phyloP scores from a whole-genome alignment of 208 protist species.

The Trypanosoma lewisi region DNA sequence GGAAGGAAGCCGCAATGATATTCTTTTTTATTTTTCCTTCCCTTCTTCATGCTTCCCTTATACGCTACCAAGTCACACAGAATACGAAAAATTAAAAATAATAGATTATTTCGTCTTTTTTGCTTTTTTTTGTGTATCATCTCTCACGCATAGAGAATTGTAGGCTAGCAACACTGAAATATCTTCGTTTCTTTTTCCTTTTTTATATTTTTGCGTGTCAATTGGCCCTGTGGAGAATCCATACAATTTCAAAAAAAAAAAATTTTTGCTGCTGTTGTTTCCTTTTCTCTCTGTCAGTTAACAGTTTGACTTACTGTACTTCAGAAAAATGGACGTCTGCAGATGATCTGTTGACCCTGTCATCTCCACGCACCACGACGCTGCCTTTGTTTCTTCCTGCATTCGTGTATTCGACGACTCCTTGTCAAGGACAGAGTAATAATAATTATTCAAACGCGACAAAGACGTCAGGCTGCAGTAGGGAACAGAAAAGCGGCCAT shows the following conservation, averaged over 20 bases:
- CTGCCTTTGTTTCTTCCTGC: not conserved
- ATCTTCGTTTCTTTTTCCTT: too few relatives aligned
- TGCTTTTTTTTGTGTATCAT: too few relatives aligned
- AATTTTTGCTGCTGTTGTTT: too few relatives aligned
- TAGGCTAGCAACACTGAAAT: too few relatives aligned
- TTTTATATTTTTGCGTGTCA: too few relatives aligned
- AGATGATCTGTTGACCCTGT: constrained; percentile 60
- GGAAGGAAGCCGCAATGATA: not conserved
- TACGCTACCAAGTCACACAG: not conserved
- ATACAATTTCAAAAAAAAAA: too few relatives aligned
- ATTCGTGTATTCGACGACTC: not conserved
- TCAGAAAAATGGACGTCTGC: constrained; percentile 63
- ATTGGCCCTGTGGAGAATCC: too few relatives aligned
- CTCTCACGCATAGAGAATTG: too few relatives aligned
- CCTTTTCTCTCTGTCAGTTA: too few relatives aligned
- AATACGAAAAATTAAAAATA: not conserved
- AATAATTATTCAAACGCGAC: constrained; percentile 73
- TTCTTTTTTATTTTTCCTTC: not conserved
- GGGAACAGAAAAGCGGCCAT: constrained; percentile 61
- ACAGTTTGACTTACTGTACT: constrained; percentile 34
- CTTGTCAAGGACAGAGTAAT: constrained; percentile 13
- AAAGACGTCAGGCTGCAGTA: constrained; percentile 79
- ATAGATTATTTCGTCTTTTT: too few relatives aligned
- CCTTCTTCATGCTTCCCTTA: too few relatives aligned
- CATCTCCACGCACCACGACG: constrained; percentile 42